Evolutionary conservation across 2,329 filamentous ascomycete genomes (phyloP), one percentile per base, ranked within the genome.

Genomic region (Epichloe bromicola): DNA sequence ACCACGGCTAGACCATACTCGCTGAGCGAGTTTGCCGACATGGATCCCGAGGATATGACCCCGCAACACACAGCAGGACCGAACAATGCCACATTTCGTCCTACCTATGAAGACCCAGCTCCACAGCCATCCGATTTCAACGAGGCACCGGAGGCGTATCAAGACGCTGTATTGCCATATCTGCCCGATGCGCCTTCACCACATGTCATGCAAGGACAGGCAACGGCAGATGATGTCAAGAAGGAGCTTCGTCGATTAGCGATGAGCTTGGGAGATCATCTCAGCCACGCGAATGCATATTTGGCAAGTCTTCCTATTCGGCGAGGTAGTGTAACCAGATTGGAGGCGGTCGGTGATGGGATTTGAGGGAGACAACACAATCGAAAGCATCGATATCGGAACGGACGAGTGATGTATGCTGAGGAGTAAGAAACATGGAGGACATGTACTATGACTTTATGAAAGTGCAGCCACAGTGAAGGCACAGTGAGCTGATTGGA

Each of bases 151-250:
- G 43, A 48, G 19, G 19, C 20, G 4, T 52, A 56, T 38, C 50
- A 56, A 39, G 58, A 58, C 15, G 48, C 52, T 14, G 45, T 52
- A 19, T 58, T 70, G 51, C 70, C 68, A 17, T 67, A 64, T 2
- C 64, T 67, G 23, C 74, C 70, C 4, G 65, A 65, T 2, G 71
- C 73, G 10, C 78, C 77, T 2, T 71, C 73, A 1, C 63, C 69
- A 2, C 68, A 70, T 48, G 75, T 78, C 40, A 74, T 81, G 68
- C 76, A 80, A 59, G 75, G 75, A 2, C 68, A 72, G 34, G 75
- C 75, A 0, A 72, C 73, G 0, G 61, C 68, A 4, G 71, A 73
- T 23, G 76, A 79, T 46, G 73, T 77, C 19, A 73, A 73, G 42
- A 70, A 73, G 51, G 69, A 74, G 56, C 66, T 80, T 54, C 70